phyloP scores from a whole-genome alignment of 2,329 filamentous ascomycete genomes.

The Phaeosphaeriaceae sp. region DNA sequence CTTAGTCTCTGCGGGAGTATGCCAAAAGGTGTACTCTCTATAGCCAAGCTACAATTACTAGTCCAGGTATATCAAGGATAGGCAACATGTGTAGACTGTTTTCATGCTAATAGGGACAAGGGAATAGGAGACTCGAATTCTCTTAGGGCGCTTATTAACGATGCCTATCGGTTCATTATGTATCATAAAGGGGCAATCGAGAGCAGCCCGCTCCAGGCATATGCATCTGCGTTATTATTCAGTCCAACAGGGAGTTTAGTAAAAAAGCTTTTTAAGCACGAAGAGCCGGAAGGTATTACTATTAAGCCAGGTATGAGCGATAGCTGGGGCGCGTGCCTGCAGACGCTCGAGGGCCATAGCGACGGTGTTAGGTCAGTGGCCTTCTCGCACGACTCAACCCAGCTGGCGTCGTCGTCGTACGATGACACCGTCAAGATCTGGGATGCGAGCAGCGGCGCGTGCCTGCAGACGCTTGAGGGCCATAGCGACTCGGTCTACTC shows the following conservation, averaged over 20 bases:
- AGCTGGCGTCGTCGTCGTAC: too few species aligned
- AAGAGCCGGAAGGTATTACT: slow-evolving; percentile 18
- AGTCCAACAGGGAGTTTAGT: slow-evolving; percentile 21
- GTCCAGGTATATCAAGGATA: not conserved
- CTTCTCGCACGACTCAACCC: too few species aligned
- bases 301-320: slow-evolving; percentile 12
- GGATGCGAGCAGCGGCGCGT: too few species aligned
- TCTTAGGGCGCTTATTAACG: slow-evolving; percentile 8
- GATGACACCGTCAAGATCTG: too few species aligned
- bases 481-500: too few species aligned
- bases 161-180: slow-evolving; percentile 27
- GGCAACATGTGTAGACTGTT: too few species aligned
- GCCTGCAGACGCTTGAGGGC: too few species aligned
- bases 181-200: slow-evolving; percentile 22
- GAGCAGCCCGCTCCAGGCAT: too few species aligned
- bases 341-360: slow-evolving; percentile 20
- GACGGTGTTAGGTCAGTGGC: slow-evolving; percentile 16
- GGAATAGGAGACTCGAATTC: not conserved
- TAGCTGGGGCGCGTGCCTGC: slow-evolving; percentile 8
- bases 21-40: slow-evolving; percentile 7
- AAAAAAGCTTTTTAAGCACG: slow-evolving; percentile 12
- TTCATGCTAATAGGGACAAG: too few species aligned
- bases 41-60: slow-evolving; percentile 4
- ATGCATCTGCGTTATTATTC: too few species aligned
- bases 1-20: slow-evolving; percentile 12